Base-by-base conservation (phyloP, 2,329 filamentous ascomycete genomes). In the Talaromyces sp. region DNA sequence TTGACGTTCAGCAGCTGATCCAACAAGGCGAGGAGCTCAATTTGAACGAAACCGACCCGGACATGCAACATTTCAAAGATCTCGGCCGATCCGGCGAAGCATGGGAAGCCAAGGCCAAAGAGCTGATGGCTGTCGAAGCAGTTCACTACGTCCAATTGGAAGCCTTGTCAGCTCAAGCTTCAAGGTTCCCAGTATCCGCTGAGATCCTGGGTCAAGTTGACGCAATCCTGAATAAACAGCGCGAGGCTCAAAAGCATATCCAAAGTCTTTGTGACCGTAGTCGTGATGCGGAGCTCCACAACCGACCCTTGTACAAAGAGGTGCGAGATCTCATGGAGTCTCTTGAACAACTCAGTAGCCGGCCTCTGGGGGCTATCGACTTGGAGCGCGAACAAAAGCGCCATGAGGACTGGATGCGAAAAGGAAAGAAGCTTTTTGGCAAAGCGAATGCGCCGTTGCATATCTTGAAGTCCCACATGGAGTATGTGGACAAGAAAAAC, bases 371-470 rank as follows among this genome's bases (percentile, higher is more conserved):
- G 2, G 96, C 94, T 0, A 84, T 96, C 36, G 95, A 99, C 69
- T 84, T 99, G 4, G 95, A 99, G 72, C 93, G 92, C 66, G 92
- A 98, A 74, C 90, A 95, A 66, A 96, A 95, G 72, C 87, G 91
- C 7, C 95, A 98, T 67, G 95, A 99, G 73, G 95, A 99, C 74
- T 99, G 95, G 95, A 99, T 99, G 94, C 86, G 95, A 34, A 92
- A 92, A 70, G 95, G 95, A 57, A 99, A 99, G 79, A 97, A 97
- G 74, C 79, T 99, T 0, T 99, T 99, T 71, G 95, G 95, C 58
- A 99, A 99, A 76, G 95, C 95, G 1, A 99, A 99, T 72, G 95
- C 95, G 1, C 95, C 95, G 1, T 81, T 99, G 12, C 95, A 99
- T 74, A 99, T 99, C 66, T 83, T 99, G 31, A 95, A 94, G 70